Evolutionary conservation across 768 basidiomycete species (phyloP), one percentile per base, ranked within the genome.

Genomic region (Mycena polygramma): DNA sequence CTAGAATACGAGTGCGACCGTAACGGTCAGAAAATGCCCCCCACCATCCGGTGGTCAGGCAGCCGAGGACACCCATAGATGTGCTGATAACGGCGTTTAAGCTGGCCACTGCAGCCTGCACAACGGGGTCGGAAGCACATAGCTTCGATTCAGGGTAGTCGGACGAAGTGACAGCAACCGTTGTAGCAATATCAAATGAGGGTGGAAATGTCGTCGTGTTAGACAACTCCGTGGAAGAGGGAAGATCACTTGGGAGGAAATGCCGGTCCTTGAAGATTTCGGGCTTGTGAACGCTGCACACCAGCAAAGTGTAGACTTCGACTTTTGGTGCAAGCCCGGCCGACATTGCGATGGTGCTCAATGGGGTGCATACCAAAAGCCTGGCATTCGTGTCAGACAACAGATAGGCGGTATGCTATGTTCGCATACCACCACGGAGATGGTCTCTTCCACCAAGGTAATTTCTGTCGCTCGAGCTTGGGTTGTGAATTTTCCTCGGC

Each of bases 11-110:
- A 2, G 83, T 87, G 51, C 92, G 85, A 10, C 92, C 92, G 61
- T 80, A 77, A n/a, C 88, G 81, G 77, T 93, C 91, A 5, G 89
- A 89, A 24, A 88, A 78, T 62, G 91, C 86, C 64, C 93, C 92
- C 96, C 96, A 97, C 88, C 91, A 96, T 3, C 89, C 94, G 15
- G 92, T 91, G 4, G 94, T 95, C 41, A 96, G 76, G 70, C 93
- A 93, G 39, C 89, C 86, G 41, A 97, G 81, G 59, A 94, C 79
- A 11, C 96, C 96, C 82, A 89, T 89, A 11, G 86, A 82, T 4
- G 90, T 83, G 0, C 88, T 79, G 76, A 93, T 90, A 24, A 86
- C 85, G 73, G 92, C 85, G 51, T 84, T 84, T 26, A 94, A 81
- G 74, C 85, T 88, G 19, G 93, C 91, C 13, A 91, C 92, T 10